Base-by-base conservation (phyloP, 306 rosid species). In the Dryas alaskensis region DNA sequence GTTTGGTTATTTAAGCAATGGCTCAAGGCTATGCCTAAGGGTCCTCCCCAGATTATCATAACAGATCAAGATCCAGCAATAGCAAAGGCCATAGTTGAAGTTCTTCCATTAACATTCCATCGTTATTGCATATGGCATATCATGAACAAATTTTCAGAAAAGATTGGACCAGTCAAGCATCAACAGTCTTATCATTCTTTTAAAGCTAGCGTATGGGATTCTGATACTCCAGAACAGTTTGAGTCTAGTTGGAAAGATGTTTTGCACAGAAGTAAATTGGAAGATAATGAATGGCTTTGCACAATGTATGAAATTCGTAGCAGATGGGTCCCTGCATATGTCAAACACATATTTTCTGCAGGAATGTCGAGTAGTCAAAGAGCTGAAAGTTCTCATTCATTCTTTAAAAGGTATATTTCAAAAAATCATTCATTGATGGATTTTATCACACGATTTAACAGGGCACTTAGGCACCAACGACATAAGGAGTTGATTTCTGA, bases 351-450 rank as follows among this genome's bases (percentile, higher is more conserved):
- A 22, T 22, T 22, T 22, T 22, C 22, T 47, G 50, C 50, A 9
- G 68, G 49, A 63, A 42, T 63, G 68, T 63, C 50, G 11, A 63
- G 50, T 4, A 43, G 48, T n/a, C 50, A 63, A 42, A 39, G 50
- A 42, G 25, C 14, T 12, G 68, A 63, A 63, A 63, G 25, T 63
- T 37, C 46, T 4, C 52, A 65, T 44, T 7, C 39, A 43, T 65
- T 65, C 10, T 65, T 65, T 5, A 65, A 65, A 16, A 65, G 16
- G 52, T 65, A 44, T 9, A 9, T 65, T 65, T 14, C 31, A 2
- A 17, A 43, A 12, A 65, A 65, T 10, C 44, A 19, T 13, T 65
- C 53, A 44, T 7, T 65, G 8, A 16, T 43, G 70, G 51, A 43
- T n/a, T 45, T 65, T 65, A 12, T 44, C 3, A n/a, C 53, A 3